phyloP scores from a whole-genome alignment of 78 protist species.

The Mantamonas sphyraenae region DNA sequence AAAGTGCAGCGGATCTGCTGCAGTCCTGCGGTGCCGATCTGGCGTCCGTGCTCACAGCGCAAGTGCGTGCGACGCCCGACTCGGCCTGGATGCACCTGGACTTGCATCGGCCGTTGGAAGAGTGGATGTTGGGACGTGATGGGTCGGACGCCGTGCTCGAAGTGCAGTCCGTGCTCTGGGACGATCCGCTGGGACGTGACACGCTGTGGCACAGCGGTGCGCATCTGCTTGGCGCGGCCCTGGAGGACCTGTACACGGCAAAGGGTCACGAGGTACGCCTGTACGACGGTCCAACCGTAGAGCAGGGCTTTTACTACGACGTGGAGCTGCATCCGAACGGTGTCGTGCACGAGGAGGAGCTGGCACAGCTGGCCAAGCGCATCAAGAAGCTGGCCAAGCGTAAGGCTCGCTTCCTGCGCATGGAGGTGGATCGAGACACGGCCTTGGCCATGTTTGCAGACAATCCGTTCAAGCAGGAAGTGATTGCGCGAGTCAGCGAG shows the following conservation, averaged over 20 bases:
- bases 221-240: conserved; percentile 91
- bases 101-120: too few relatives aligned
- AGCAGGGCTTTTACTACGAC: conserved; percentile 88
- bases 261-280: conserved; percentile 58
- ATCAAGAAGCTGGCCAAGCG: conserved; percentile 22
- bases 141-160: too few relatives aligned
- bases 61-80: too few relatives aligned
- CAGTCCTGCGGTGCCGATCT: too few relatives aligned
- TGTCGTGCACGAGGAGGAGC: too few relatives aligned
- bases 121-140: too few relatives aligned
- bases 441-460: conserved; percentile 71
- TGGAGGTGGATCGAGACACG: conserved; percentile 67
- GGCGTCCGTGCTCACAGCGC: too few relatives aligned
- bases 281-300: conserved; percentile 85
- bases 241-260: conserved; percentile 70
- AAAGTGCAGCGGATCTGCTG: too few relatives aligned
- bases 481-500: conserved; percentile 74
- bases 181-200: too few relatives aligned
- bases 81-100: too few relatives aligned
- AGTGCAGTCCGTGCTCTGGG: too few relatives aligned
- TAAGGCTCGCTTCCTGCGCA: conserved; percentile 78
- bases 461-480: conserved; percentile 78
- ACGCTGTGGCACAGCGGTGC: conserved; percentile 95
- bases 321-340: conserved; percentile 12
- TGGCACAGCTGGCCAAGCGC: too few relatives aligned